Base-by-base conservation (phyloP, 1,284 basidiomycete genomes). In the Ceratobasidium sp. region DNA sequence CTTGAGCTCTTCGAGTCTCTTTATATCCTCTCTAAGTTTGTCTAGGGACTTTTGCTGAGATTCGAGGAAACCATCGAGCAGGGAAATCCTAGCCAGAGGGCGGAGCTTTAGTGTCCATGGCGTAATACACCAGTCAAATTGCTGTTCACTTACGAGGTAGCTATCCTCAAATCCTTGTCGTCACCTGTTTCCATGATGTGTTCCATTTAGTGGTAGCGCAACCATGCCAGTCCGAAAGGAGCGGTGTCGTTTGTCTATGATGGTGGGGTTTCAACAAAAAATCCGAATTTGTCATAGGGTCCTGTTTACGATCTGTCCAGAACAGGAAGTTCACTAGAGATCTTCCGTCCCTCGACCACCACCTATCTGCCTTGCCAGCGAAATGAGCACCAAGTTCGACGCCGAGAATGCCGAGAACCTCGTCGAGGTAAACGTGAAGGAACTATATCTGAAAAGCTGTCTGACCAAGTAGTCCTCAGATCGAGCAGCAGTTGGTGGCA, bases 401-500 rank as follows among this genome's bases (percentile, higher is more conserved):
- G 89, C 95, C 55, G 89, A 95, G 82, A 93, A 90, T 78, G 94
- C 96, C 14, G 94, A 96, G 85, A 98, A 98, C 87, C 87, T 93
- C 82, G 87, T 91, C 80, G 96, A 97, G 89, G 93, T 94, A 83
- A 79, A 88, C 38, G 46, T 41, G 50, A n/a, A 18, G n/a, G 46
- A 68, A 48, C 5, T 69, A 35, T 14, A 50, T 48, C 50, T 65
- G 79, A 76, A 48, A 69, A 68, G 78, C 73, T 79, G 55, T 81
- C 14, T 76, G 23, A 33, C 57, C 27, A 44, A 52, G 54, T 64
- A 78, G 54, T 70, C n/a, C 62, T 66, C 41, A 96, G 93, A 97
- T 99, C 81, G 97, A 99, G 87, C 97, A 96, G 90, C 96, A 98
- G 93, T 94, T 83, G 85, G 93, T 89, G 48, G 30, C 77, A 41